phyloP scores from a whole-genome alignment of 495 filamentous ascomycete species.

The Aspergillus bertholletiae region DNA sequence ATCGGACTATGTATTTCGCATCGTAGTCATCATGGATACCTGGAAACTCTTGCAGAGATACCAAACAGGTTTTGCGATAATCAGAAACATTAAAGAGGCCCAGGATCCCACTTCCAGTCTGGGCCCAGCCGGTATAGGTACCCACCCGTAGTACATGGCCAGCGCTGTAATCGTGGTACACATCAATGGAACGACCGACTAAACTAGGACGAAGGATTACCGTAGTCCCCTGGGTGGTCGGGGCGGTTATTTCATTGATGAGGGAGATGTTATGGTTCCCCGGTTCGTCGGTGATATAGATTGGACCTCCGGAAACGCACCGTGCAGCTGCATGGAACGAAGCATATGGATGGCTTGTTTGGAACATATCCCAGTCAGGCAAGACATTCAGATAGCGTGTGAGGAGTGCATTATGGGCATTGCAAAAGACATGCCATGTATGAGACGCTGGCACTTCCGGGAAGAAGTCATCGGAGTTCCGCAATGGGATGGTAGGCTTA shows the following conservation, averaged over 20 bases:
- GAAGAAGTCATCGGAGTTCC: constrained; percentile 95
- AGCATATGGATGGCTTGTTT: constrained; percentile 74
- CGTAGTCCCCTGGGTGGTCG: constrained; percentile 62
- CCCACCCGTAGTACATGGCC: constrained; percentile 71
- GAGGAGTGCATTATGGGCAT: constrained; percentile 86
- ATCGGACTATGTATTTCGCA: constrained; percentile 64
- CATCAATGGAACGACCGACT: constrained; percentile 63
- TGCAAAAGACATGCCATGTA: constrained; percentile 91
- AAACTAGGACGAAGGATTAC: constrained; percentile 74
- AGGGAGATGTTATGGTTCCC: constrained; percentile 72
- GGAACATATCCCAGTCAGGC: constrained; percentile 99
- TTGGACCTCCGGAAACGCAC: constrained; percentile 84
- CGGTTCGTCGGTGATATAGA: constrained; percentile 89
- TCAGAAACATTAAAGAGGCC: constrained; percentile 79
- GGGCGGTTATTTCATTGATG: constrained; percentile 72
- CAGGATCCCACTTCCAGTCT: constrained; percentile 69
- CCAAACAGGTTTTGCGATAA: constrained; percentile 55
- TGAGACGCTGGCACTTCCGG: constrained; percentile 74
- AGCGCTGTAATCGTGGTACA: constrained; percentile 73
- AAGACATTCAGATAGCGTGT: constrained; percentile 69
- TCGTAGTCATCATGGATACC: constrained; percentile 49
- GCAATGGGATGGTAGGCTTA: constrained; percentile 63
- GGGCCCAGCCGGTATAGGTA: constrained; percentile 62
- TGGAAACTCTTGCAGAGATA: constrained; percentile 67
- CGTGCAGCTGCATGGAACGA: constrained; percentile 85